phyloP scores from a whole-genome alignment of 768 basidiomycete species.

The Tulasnella sp. region DNA sequence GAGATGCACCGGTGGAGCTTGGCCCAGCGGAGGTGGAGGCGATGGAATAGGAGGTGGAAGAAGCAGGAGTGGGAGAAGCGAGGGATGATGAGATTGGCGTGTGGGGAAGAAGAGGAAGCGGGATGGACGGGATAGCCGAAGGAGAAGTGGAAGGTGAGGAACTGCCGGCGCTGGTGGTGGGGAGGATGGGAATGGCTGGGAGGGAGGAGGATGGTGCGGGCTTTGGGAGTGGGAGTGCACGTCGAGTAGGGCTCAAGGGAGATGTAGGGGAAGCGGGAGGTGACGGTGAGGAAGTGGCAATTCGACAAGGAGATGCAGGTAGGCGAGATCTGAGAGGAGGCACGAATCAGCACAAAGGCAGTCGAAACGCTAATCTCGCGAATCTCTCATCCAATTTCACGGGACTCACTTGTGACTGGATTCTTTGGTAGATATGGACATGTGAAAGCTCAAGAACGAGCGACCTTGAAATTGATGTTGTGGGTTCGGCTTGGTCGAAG shows the following conservation, averaged over 20 bases:
- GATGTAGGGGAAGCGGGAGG: background rate
- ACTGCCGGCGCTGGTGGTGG: background rate
- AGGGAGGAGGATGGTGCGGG: conserved; percentile 12
- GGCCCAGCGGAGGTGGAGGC: no score
- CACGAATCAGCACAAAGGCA: no score
- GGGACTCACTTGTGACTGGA: no score
- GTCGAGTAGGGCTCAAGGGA: background rate
- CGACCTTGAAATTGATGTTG: background rate
- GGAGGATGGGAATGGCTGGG: conserved; percentile 10
- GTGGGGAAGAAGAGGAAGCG: background rate
- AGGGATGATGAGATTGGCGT: background rate
- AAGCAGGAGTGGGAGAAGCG: background rate
- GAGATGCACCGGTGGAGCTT: no score
- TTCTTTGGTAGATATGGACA: background rate
- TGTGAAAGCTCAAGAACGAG: conserved; percentile 10
- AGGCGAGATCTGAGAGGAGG: background rate
- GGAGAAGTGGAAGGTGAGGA: conserved; percentile 3
- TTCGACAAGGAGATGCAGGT: no score
- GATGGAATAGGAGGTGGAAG: background rate
- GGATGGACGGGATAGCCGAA: background rate
- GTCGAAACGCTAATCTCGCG: no score
- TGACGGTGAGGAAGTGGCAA: background rate
- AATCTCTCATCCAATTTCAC: no score
- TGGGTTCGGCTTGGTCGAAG: no score
- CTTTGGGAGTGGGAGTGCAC: conserved; percentile 12